Conservation (phyloP, 2,329 filamentous ascomycete species). For the Aspergillus vadensis region DNA sequence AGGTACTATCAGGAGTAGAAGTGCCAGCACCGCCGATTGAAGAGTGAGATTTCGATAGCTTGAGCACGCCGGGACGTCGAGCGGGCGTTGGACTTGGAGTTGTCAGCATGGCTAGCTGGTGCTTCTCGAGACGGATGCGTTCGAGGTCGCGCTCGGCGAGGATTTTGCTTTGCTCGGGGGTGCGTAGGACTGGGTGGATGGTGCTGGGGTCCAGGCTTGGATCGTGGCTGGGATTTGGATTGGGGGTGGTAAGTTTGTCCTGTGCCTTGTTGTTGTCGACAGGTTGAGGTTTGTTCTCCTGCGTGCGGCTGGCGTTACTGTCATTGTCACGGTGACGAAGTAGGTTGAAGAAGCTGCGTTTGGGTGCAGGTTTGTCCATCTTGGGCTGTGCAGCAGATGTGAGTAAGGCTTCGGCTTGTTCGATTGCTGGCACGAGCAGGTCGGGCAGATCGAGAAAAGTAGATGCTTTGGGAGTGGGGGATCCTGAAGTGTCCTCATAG, state of each 20-base stretch:
- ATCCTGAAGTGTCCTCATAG: slow-evolving; percentile 1
- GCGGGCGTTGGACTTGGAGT: not conserved
- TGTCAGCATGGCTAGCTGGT: not conserved
- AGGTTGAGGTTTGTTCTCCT: slow-evolving; percentile 1
- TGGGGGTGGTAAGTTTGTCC: no score
- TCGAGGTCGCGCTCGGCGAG: slow-evolving; percentile 11
- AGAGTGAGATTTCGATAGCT: not conserved
- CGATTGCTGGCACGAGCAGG: slow-evolving; percentile 10
- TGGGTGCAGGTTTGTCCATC: slow-evolving; percentile 10
- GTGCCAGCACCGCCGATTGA: not conserved
- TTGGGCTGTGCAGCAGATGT: not conserved
- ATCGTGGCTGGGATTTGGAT: no score
- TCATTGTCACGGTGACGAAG: slow-evolving; percentile 13
- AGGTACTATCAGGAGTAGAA: no score
- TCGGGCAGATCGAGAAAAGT: slow-evolving; percentile 2
- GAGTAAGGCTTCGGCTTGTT: slow-evolving; percentile 1
- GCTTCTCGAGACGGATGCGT: not conserved
- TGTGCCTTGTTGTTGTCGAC: no score
- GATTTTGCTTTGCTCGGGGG: slow-evolving; percentile 8
- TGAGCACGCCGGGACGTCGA: not conserved
- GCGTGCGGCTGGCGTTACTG: slow-evolving; percentile 11
- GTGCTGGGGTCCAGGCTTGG: slow-evolving; percentile 5
- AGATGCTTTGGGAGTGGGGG: slow-evolving; percentile 6
- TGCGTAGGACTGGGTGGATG: slow-evolving; percentile 17
- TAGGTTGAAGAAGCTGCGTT: slow-evolving; percentile 17